phyloP scores from a whole-genome alignment of 2,329 filamentous ascomycete species.

The Aspergillus novoparasiticus region DNA sequence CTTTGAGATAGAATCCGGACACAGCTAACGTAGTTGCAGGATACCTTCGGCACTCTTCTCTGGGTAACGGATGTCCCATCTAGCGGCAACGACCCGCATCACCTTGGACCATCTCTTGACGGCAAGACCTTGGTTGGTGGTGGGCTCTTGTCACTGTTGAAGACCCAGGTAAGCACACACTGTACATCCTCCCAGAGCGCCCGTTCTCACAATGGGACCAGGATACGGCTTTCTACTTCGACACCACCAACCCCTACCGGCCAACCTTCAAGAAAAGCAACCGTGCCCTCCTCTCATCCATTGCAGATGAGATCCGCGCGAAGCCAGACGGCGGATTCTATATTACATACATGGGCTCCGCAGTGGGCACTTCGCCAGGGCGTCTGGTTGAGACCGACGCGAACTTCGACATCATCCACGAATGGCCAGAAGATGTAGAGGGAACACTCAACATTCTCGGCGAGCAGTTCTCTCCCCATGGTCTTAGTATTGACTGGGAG shows the following conservation, averaged over 20 bases:
- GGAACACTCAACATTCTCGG: conserved; percentile 59
- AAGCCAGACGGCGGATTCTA: conserved; percentile 65
- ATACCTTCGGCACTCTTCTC: conserved; percentile 63
- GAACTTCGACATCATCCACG: conserved; percentile 62
- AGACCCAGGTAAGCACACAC: not conserved
- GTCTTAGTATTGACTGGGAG: conserved; percentile 60
- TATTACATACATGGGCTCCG: conserved; percentile 65
- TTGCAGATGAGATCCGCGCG: conserved; percentile 64
- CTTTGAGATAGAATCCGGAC: too few relatives aligned
- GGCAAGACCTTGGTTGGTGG: conserved; percentile 62
- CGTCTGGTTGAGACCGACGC: conserved; percentile 64
- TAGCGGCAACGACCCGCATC: conserved; percentile 64
- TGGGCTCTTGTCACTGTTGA: conserved; percentile 42
- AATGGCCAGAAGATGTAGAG: conserved; percentile 62
- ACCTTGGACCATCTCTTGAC: conserved; percentile 57
- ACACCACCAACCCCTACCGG: conserved; percentile 60
- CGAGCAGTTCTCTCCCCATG: conserved; percentile 64
- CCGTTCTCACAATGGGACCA: conserved; percentile 25
- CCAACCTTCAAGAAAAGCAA: conserved; percentile 64
- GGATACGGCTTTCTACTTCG: conserved; percentile 66
- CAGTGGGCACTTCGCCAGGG: conserved; percentile 60
- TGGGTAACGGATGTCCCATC: conserved; percentile 60
- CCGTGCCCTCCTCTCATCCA: conserved; percentile 60
- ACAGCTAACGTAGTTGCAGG: conserved; percentile 33
- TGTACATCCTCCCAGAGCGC: not conserved